Percentiles rank a stretch among this genome's conserved stretches.
Conservation (phyloP, 352 stramenopile species). For the Pythium volutum region DNA sequence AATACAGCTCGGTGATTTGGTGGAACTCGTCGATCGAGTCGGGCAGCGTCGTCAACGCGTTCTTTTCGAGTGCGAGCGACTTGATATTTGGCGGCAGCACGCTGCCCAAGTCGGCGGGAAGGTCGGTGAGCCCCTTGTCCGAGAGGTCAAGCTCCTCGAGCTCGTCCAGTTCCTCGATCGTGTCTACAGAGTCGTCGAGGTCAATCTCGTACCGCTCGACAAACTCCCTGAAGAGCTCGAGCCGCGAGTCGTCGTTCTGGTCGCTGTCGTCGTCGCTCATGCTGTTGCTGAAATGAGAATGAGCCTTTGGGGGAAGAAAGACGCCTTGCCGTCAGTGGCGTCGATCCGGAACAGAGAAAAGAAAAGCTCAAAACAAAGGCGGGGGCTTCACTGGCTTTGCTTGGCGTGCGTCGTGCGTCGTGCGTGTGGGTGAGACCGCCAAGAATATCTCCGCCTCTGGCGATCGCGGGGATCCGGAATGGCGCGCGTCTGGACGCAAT, state of each 20-base stretch:
- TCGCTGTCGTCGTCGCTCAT: conserved; percentile 61
- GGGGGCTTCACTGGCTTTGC: no score
- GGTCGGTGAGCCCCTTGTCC: conserved; percentile 61
- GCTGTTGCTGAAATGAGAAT: background rate
- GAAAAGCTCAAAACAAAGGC: background rate
- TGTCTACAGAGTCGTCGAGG: conserved; percentile 61
- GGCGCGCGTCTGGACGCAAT: no score
- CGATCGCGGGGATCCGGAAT: conserved; percentile 18
- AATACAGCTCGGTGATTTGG: conserved; percentile 78
- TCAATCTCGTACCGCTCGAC: conserved; percentile 74
- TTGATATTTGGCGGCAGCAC: conserved; percentile 61
- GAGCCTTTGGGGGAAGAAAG: no score
- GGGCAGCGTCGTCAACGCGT: conserved; percentile 49
- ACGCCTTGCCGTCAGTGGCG: no score
- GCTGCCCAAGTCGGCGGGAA: conserved; percentile 51
- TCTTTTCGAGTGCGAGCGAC: conserved; percentile 81
- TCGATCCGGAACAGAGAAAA: no score
- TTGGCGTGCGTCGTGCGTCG: no score
- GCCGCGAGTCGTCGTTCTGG: conserved; percentile 27
- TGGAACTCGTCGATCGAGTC: conserved; percentile 46
- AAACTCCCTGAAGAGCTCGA: conserved; percentile 52
- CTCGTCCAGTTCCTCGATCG: conserved; percentile 55
- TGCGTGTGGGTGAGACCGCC: no score
- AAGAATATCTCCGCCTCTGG: background rate
- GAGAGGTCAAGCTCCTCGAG: conserved; percentile 83